Evolutionary conservation across 1,139 yeast genomes (phyloP).

Genomic region (Saccharomyces hybrid): DNA sequence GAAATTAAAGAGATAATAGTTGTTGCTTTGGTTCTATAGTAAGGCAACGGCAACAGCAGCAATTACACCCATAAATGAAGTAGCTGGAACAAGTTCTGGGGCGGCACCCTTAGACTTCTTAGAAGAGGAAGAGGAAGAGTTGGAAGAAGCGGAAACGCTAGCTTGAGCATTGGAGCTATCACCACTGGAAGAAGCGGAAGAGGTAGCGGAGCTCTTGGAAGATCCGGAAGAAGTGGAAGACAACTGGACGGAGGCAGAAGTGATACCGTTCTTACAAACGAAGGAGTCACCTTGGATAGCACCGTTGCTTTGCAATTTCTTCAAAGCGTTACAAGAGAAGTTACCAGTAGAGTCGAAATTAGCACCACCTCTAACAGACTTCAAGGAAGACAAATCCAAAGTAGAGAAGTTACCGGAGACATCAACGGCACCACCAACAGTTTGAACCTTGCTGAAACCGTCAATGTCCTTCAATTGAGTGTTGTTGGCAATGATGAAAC

Average conservation of each 20-base stretch:
- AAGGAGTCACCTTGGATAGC: slow-evolving; percentile 84
- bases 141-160: slow-evolving; percentile 22
- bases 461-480: slow-evolving; percentile 53
- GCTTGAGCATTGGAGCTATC: slow-evolving; percentile 17
- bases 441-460: slow-evolving; percentile 66
- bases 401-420: slow-evolving; percentile 73
- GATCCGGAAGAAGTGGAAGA: slow-evolving; percentile 35
- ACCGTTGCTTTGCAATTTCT: slow-evolving; percentile 60
- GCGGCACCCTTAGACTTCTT: slow-evolving; percentile 27
- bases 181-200: slow-evolving; percentile 17
- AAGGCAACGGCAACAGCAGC: slow-evolving; percentile 58
- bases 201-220: slow-evolving; percentile 11
- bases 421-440: slow-evolving; percentile 83
- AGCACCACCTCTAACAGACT: slow-evolving; percentile 89
- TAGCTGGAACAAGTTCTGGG: slow-evolving; percentile 36
- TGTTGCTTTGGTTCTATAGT: slow-evolving; percentile 37
- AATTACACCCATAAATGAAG: slow-evolving; percentile 46
- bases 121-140: slow-evolving; percentile 14
- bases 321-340: slow-evolving; percentile 74
- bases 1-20: not conserved
- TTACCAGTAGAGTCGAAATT: slow-evolving; percentile 65
- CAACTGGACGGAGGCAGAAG: slow-evolving; percentile 45
- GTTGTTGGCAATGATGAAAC: slow-evolving; percentile 82
- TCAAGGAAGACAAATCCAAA: slow-evolving; percentile 66
- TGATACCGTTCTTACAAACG: slow-evolving; percentile 67